Base-by-base conservation (phyloP, 1,284 basidiomycete species). In the Sparassis latifolia region DNA sequence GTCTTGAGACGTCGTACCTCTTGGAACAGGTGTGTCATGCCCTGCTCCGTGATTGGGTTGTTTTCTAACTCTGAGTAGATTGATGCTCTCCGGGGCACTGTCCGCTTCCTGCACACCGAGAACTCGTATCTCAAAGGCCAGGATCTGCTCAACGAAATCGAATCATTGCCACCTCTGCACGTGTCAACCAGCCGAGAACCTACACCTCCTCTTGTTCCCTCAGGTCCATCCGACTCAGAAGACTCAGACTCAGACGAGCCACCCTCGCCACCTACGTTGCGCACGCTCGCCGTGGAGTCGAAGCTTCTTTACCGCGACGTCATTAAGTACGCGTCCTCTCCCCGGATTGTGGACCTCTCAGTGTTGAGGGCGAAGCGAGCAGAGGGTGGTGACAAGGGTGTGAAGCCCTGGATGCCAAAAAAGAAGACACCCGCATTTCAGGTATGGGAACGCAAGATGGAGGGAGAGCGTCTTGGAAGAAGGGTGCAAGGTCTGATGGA, bases 111-210 rank as follows among this genome's bases (percentile, higher is more conserved):
- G 31, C 84, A 94, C 20, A 82, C 78, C 37, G 96, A 99, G 68
- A 99, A 99, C 66, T 81, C 89, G 1, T 89, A 89, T 64, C 82
- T 99, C 66, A 95, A 91, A 64, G 88, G 92, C 2, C 86, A 90
- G 63, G 91, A 93, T 62, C 75, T 97, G 1, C 80, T 95, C 56
- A 78, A 80, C 50, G 89, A 93, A 60, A 82, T 98, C 51, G 79
- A 88, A 55, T 66, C 80, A 2, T 73, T 98, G 0, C 89, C 86
- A 7, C 71, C 73, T 0, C 75, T 95, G 7, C 70, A 76, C 3
- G 68, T 70, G 44, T 73, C 74, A n/a, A 52, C 72, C 53, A 67
- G 62, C 31, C 71, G 77, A 29, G 62, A 71, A 10, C 71, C 75
- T 10, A 85, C 83, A 12, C 86, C 86, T 6, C 74, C 78, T 2